Percentiles rank a stretch among this genome's conserved stretches.
phyloP scores from a whole-genome alignment of 176 grass and related monocot genomes.

The Elaeis guineensis region DNA sequence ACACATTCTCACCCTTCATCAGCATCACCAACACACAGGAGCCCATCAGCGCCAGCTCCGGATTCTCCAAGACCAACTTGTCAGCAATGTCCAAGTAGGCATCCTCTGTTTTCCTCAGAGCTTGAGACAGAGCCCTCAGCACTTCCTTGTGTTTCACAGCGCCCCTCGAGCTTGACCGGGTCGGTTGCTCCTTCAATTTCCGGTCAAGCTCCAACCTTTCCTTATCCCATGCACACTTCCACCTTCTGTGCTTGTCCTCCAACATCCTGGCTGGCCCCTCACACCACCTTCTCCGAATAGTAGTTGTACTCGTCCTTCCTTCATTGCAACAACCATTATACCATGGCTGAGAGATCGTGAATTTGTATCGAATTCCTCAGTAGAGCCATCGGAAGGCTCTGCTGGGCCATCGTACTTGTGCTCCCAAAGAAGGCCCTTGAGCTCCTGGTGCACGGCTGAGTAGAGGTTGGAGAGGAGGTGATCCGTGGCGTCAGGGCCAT shows the following conservation, averaged over 20 bases:
- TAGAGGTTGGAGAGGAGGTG: conserved; percentile 89
- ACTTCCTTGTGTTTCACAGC: conserved; percentile 42
- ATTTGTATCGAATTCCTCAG: neutral
- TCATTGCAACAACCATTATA: conserved; percentile 1
- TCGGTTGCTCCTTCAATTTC: conserved; percentile 24
- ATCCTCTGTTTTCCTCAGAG: conserved; percentile 66
- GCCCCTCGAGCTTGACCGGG: conserved; percentile 1
- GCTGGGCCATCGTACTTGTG: conserved; percentile 13
- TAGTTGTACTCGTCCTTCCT: neutral
- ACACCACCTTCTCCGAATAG: too few species aligned
- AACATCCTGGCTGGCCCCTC: too few species aligned
- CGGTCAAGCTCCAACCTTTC: conserved; percentile 4
- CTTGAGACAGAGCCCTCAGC: conserved; percentile 63
- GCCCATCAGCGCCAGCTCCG: conserved; percentile 89
- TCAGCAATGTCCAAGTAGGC: conserved; percentile 69
- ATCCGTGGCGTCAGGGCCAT: conserved; percentile 96
- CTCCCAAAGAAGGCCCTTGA: conserved; percentile 57
- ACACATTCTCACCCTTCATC: conserved; percentile 87
- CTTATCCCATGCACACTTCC: neutral
- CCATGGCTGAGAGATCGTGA: neutral
- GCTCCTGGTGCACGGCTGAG: conserved; percentile 63
- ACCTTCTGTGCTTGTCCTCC: too few species aligned
- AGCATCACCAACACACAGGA: conserved; percentile 83
- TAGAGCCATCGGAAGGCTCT: neutral
- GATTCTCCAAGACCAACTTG: conserved; percentile 61